A percentile compares a stretch with the other conserved stretches of the same genome.
These are phyloP conservation scores for Pyrenophora teres DNA, from an alignment of 2,329 filamentous ascomycete species.

Conservation along the genomic window DNA sequence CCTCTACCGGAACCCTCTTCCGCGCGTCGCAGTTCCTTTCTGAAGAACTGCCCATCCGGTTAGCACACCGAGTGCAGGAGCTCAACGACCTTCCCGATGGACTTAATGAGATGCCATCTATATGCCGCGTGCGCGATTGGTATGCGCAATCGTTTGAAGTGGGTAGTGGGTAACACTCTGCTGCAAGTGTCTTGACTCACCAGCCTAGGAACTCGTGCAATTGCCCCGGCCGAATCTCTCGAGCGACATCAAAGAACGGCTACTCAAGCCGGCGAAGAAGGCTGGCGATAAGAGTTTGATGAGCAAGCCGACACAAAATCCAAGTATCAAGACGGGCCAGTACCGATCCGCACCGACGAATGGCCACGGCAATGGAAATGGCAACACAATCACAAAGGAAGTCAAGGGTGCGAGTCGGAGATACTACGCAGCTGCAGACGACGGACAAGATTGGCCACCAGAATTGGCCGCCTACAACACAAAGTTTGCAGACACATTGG, in stretches of 20 bases:
- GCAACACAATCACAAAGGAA: conserved; percentile 55
- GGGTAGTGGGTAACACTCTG: conserved; percentile 42
- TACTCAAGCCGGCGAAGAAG: conserved; percentile 70
- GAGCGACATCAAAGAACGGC: conserved; percentile 74
- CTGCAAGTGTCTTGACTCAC: conserved; percentile 33
- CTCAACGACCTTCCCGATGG: conserved; percentile 91
- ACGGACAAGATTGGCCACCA: conserved; percentile 86
- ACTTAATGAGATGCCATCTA: conserved; percentile 96
- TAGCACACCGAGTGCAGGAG: conserved; percentile 96
- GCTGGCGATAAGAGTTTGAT: conserved; percentile 70
- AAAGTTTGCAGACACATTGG: conserved; percentile 82
- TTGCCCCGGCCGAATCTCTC: conserved; percentile 78
- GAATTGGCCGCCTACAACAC: conserved; percentile 94
- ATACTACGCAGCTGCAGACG: conserved; percentile 93
- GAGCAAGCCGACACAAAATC: conserved; percentile 84
- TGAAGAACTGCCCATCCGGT: conserved; percentile 94
- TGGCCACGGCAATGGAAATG: conserved; percentile 50
- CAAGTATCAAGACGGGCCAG: conserved; percentile 83
- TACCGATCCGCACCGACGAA: conserved; percentile 64
- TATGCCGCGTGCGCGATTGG: conserved; percentile 94
- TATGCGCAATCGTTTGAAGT: conserved; percentile 99
- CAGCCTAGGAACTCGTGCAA: conserved; percentile 81
- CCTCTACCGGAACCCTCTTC: conserved; percentile 89
- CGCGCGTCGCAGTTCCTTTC: conserved; percentile 97
- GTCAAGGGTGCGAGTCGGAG: conserved; percentile 61